Conservation (phyloP, 2,329 filamentous ascomycete genomes). For the Cladosporium sp. region DNA sequence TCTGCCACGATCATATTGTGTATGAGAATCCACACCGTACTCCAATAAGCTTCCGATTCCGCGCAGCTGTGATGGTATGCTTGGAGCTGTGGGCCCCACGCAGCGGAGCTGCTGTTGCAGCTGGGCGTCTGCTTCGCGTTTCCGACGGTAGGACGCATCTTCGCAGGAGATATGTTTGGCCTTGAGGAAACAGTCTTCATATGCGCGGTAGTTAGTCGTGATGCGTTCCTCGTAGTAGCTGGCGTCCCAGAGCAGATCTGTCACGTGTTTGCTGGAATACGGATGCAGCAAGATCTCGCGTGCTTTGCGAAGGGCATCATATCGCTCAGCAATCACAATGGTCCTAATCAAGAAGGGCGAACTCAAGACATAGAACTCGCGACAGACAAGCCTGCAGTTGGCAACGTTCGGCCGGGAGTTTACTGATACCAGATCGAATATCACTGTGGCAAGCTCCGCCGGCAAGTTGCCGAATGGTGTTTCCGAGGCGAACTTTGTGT, state of each 20-base stretch:
- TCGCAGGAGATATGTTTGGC: too few relatives aligned
- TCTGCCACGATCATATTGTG: too few relatives aligned
- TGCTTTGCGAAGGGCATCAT: background rate
- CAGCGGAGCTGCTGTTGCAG: too few relatives aligned
- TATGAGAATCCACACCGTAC: too few relatives aligned
- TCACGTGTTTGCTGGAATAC: constrained; percentile 10
- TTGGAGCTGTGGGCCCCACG: too few relatives aligned
- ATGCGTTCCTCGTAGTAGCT: background rate
- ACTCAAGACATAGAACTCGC: background rate
- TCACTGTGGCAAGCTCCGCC: background rate
- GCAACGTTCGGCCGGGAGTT: background rate
- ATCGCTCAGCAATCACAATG: background rate
- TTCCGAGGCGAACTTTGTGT: too few relatives aligned
- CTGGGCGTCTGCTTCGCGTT: too few relatives aligned
- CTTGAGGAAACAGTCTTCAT: too few relatives aligned
- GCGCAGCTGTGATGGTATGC: too few relatives aligned
- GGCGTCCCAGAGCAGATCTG: background rate
- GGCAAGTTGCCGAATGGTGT: background rate
- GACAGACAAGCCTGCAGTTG: background rate
- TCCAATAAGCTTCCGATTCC: too few relatives aligned
- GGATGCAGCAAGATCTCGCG: background rate
- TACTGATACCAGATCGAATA: background rate
- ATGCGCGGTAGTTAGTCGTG: too few relatives aligned
- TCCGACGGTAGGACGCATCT: too few relatives aligned
- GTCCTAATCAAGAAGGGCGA: constrained; percentile 3